Percentiles rank a stretch among this genome's conserved stretches.
Evolutionary conservation across 768 basidiomycete genomes (phyloP).

Genomic region (Gymnopilus dilepis): DNA sequence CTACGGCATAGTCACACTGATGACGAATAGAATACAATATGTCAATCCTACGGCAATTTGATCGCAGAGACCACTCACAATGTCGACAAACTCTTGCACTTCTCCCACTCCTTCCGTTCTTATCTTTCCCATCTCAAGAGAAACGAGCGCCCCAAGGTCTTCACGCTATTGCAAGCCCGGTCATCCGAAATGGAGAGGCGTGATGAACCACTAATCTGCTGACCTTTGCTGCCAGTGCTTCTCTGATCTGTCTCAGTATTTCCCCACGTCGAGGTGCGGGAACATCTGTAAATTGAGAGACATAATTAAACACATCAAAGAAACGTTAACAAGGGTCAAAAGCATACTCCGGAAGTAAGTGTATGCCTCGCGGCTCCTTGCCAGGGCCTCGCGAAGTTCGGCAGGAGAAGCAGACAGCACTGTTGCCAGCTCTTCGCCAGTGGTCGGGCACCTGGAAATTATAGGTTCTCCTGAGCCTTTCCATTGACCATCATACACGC

Average conservation of each 20-base stretch:
- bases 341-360: conserved; percentile 60
- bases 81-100: conserved; percentile 94
- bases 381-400: conserved; percentile 74
- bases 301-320: background rate
- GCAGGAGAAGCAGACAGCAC: conserved; percentile 74
- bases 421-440: conserved; percentile 82
- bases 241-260: conserved; percentile 84
- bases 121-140: conserved; percentile 93
- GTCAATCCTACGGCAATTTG: conserved; percentile 9
- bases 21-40: conserved; percentile 17
- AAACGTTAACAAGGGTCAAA: background rate
- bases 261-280: conserved; percentile 92
- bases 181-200: conserved; percentile 4
- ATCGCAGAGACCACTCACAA: conserved; percentile 59
- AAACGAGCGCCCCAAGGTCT: conserved; percentile 80
- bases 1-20: conserved; percentile 94
- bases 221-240: conserved; percentile 81
- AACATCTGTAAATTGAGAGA: conserved; percentile 42
- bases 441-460: conserved; percentile 81
- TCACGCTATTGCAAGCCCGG: conserved; percentile 56
- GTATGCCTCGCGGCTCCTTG: conserved; percentile 77
- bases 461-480: conserved; percentile 74
- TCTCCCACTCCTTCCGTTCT: conserved; percentile 89
- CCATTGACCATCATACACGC: conserved; percentile 88
- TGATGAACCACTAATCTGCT: conserved; percentile 15